These are phyloP conservation scores for Cocos nucifera DNA, from an alignment of 176 grass and related monocot genomes.

Conservation along the genomic window DNA sequence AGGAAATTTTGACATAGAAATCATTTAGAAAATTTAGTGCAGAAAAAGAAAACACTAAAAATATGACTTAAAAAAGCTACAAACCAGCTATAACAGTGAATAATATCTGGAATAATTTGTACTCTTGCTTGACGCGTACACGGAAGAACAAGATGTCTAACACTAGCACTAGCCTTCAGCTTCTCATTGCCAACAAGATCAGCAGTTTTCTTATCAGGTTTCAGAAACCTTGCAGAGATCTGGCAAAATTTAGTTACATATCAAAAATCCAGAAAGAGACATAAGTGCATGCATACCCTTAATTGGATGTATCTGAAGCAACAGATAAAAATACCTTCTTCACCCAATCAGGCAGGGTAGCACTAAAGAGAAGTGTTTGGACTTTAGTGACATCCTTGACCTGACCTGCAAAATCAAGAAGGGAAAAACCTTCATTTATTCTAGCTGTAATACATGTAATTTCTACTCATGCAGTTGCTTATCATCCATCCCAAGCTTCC, in stretches of 20 bases:
- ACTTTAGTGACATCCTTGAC: constrained; percentile 88
- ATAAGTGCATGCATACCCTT: too few relatives aligned
- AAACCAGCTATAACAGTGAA: constrained; percentile 83
- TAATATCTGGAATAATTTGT: constrained; percentile 91
- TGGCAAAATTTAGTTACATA: constrained; percentile 15
- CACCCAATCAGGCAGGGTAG: constrained; percentile 87
- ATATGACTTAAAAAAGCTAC: constrained; percentile 9
- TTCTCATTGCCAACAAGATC: constrained; percentile 94
- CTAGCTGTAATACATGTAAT: too few relatives aligned
- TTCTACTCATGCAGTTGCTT: too few relatives aligned
- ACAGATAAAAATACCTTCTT: constrained; percentile 42
- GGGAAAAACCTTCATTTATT: not conserved
- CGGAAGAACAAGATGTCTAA: constrained; percentile 91
- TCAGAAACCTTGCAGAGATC: constrained; percentile 84
- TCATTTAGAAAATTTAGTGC: not conserved
- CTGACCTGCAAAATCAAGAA: constrained; percentile 46
- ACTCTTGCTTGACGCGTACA: constrained; percentile 64
- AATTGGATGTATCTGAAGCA: too few relatives aligned
- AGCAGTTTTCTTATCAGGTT: constrained; percentile 65
- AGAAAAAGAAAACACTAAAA: not conserved
- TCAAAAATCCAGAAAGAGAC: not conserved
- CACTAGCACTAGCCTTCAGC: constrained; percentile 81
- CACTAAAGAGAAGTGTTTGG: constrained; percentile 95
- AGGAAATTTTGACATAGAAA: constrained; percentile 9
- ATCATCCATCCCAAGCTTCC: too few relatives aligned